These are phyloP conservation scores for Dacryopinax primogenitus DNA, from an alignment of 768 basidiomycete genomes.

Conservation along the genomic window DNA sequence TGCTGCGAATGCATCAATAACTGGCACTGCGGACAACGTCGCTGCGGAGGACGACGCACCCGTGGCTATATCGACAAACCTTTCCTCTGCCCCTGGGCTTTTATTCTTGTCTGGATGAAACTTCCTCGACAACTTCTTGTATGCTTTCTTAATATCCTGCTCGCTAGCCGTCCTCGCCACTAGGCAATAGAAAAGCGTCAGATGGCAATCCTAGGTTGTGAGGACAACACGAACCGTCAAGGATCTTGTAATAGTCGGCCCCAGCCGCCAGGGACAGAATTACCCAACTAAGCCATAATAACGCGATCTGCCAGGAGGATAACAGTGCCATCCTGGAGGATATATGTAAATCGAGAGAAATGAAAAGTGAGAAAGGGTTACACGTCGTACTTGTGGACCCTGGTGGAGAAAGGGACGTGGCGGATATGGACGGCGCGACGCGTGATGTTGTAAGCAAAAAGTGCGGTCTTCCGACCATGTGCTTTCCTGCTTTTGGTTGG, in stretches of 20 bases:
- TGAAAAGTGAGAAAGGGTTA: too few species aligned
- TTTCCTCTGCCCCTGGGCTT: constrained; percentile 64
- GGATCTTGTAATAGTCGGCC: constrained; percentile 65
- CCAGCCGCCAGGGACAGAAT: constrained; percentile 27
- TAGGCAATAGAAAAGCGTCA: constrained; percentile 19
- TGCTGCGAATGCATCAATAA: constrained; percentile 32
- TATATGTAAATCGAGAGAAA: background rate
- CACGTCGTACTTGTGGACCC: background rate
- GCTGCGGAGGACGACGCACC: constrained; percentile 38
- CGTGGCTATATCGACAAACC: constrained; percentile 82
- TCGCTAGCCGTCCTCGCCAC: constrained; percentile 70
- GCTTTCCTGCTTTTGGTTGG: background rate
- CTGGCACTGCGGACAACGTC: background rate
- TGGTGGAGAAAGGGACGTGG: too few species aligned
- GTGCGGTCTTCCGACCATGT: too few species aligned
- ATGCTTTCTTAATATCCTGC: constrained; percentile 80
- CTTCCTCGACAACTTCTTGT: constrained; percentile 76
- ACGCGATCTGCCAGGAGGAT: background rate
- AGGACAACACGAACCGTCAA: constrained; percentile 55
- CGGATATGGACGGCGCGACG: too few species aligned
- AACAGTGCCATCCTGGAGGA: background rate
- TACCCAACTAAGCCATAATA: background rate
- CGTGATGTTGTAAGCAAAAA: too few species aligned
- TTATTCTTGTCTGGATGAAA: constrained; percentile 95
- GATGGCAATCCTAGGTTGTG: constrained; percentile 15